These are phyloP conservation scores for Rhynchosporium secalis DNA, from an alignment of 2,329 filamentous ascomycete species.

Conservation along the genomic window DNA sequence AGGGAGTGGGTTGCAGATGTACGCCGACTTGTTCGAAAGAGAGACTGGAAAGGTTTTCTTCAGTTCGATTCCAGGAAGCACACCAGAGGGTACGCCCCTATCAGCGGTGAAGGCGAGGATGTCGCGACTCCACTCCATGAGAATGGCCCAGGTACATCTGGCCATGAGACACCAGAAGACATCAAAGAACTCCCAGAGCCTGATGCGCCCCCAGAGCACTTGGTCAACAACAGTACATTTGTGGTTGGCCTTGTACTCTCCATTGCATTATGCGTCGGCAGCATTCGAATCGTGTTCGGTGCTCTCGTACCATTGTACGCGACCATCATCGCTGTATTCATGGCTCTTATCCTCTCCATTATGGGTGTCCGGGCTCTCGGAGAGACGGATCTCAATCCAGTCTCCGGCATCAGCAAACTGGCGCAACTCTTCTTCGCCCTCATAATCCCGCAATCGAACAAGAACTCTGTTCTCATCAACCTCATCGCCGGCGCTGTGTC, in stretches of 20 bases:
- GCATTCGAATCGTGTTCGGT: slow-evolving; percentile 82
- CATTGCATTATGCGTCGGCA: slow-evolving; percentile 74
- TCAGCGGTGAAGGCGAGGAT: slow-evolving; percentile 32
- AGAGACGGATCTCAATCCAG: slow-evolving; percentile 93
- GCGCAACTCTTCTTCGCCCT: slow-evolving; percentile 94
- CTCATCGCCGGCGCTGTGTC: slow-evolving; percentile 88
- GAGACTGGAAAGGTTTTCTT: slow-evolving; percentile 37
- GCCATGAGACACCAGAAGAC: slow-evolving; percentile 21
- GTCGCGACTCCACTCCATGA: slow-evolving; percentile 22
- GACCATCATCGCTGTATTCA: slow-evolving; percentile 75
- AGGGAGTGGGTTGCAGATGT: slow-evolving; percentile 42
- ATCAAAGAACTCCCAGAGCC: slow-evolving; percentile 47
- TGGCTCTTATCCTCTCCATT: slow-evolving; percentile 79
- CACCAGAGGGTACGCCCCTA: slow-evolving; percentile 34
- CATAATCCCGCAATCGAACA: slow-evolving; percentile 76
- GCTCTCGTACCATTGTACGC: slow-evolving; percentile 76
- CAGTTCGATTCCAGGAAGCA: slow-evolving; percentile 23
- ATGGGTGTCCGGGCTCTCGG: slow-evolving; percentile 70
- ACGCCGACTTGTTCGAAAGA: slow-evolving; percentile 31
- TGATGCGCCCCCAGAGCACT: slow-evolving; percentile 82
- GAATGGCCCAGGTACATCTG: slow-evolving; percentile 15
- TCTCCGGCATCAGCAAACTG: slow-evolving; percentile 94
- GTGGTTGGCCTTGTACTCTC: slow-evolving; percentile 74
- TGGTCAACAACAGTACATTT: slow-evolving; percentile 72
- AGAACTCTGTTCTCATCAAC: slow-evolving; percentile 91